Evolutionary conservation across 116 monocot species (phyloP), one percentile per base, ranked within the genome.

Genomic region (Papilionanthe hybrid): DNA sequence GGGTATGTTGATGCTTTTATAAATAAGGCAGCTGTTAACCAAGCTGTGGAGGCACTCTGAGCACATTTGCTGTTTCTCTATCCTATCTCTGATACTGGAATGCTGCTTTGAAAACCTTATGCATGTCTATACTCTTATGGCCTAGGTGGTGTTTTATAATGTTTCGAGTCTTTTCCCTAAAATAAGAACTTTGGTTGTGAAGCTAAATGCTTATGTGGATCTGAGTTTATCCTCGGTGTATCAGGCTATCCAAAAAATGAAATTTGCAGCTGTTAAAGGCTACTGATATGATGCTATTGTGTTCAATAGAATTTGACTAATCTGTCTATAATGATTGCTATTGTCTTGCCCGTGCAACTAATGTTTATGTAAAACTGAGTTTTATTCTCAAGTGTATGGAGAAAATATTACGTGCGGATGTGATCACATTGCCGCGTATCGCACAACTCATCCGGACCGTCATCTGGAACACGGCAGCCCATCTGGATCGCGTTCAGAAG

Each of bases 21-120:
- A 43, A 82, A 86, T 79, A 84, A 83, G 68, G 77, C 71, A 76
- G 81, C 75, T 13, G 81, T 76, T 72, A 81, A 82, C 13, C 58
- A 86, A 72, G 82, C 78, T 28, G 82, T 89, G n/a, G 69, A 84
- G 72, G 89, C 89, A 79, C 81, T 76, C 58, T 89, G 69, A 86
- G 27, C 27, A 9, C 65, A 65, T 65, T 65, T 65, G 27, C 65
- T 10, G 1, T 27, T 8, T 25, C 10, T 27, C 1, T 27, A 7
- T 27, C 27, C 27, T 65, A 65, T 65, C 23, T 65, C 10, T 9
- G 0, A 27, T 65, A 25, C 1, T 27, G 7, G 65, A 65, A 65
- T 65, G 25, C 65, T 9, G 8, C 27, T 65, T 65, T 25, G 27
- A 65, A 65, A 25, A 27, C 53, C 53, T 53, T 53, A 53, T 53